phyloP scores from a whole-genome alignment of 2,329 filamentous ascomycete species.

The Ascosphaera pollenicola region DNA sequence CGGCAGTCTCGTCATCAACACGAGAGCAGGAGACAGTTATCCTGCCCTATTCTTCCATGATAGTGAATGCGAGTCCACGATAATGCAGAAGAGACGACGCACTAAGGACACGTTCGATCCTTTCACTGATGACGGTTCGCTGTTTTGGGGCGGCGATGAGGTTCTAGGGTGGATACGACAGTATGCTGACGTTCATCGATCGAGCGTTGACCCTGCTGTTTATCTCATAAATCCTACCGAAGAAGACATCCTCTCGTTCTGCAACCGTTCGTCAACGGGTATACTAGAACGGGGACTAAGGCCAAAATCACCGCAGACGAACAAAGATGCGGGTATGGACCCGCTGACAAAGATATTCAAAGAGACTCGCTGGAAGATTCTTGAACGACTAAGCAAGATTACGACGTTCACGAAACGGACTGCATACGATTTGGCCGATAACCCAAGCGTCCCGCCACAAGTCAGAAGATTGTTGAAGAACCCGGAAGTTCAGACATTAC shows the following conservation, averaged over 20 bases:
- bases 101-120: slow-evolving; percentile 74
- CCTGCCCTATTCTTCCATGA: slow-evolving; percentile 96
- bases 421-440: slow-evolving; percentile 78
- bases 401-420: slow-evolving; percentile 88
- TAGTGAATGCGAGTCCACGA: slow-evolving; percentile 86
- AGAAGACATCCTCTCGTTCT: slow-evolving; percentile 69
- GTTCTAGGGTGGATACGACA: slow-evolving; percentile 73
- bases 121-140: slow-evolving; percentile 60
- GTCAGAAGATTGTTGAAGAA: slow-evolving; percentile 67
- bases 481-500: slow-evolving; percentile 81
- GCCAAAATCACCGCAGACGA: not conserved
- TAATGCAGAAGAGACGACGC: slow-evolving; percentile 74
- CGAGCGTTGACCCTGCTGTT: slow-evolving; percentile 66
- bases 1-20: slow-evolving; percentile 85
- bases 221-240: slow-evolving; percentile 74
- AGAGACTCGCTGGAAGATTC: slow-evolving; percentile 84
- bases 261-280: slow-evolving; percentile 23
- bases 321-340: slow-evolving; percentile 58
- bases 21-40: slow-evolving; percentile 72
- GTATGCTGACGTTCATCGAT: slow-evolving; percentile 66
- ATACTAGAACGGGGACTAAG: slow-evolving; percentile 11
- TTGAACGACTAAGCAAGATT: slow-evolving; percentile 93
- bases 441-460: slow-evolving; percentile 75
- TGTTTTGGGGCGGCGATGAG: slow-evolving; percentile 98
- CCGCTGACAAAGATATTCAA: slow-evolving; percentile 85